A percentile compares a stretch with the other conserved stretches of the same genome.
Evolutionary conservation across 2,329 filamentous ascomycete species (phyloP).

Genomic region (Fusarium avenaceum): DNA sequence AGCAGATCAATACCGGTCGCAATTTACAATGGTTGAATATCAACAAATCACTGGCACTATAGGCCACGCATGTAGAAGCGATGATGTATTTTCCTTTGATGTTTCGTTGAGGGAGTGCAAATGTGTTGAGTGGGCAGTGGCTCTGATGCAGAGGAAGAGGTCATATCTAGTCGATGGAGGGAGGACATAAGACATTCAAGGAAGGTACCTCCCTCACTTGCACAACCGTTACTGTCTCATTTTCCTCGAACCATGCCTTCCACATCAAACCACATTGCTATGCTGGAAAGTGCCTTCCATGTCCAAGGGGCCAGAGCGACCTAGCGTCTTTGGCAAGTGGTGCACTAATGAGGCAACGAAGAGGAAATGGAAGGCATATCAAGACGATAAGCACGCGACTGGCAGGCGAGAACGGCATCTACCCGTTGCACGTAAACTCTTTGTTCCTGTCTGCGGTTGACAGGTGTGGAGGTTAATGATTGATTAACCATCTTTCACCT

Average conservation of each 20-base stretch:
- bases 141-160: neutral
- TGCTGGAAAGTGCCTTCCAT: neutral
- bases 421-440: neutral
- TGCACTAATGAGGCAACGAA: constrained; percentile 31
- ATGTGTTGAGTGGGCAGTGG: constrained; percentile 27
- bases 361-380: constrained; percentile 29
- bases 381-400: neutral
- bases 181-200: constrained; percentile 13
- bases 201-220: neutral
- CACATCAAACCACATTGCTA: neutral
- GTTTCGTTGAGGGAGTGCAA: constrained; percentile 33
- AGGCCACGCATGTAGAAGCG: constrained; percentile 1
- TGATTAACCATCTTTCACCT: constrained; percentile 1
- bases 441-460: constrained; percentile 1
- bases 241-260: neutral
- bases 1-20: constrained; percentile 6
- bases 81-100: constrained; percentile 3
- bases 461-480: neutral
- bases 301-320: neutral
- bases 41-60: neutral
- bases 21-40: neutral
- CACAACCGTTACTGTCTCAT: neutral
- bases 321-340: constrained; percentile 4
- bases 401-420: neutral
- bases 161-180: constrained; percentile 1